Evolutionary conservation across 2,329 filamentous ascomycete genomes (phyloP), one percentile per base, ranked within the genome.

Genomic region (Aspergillus brasiliensis): DNA sequence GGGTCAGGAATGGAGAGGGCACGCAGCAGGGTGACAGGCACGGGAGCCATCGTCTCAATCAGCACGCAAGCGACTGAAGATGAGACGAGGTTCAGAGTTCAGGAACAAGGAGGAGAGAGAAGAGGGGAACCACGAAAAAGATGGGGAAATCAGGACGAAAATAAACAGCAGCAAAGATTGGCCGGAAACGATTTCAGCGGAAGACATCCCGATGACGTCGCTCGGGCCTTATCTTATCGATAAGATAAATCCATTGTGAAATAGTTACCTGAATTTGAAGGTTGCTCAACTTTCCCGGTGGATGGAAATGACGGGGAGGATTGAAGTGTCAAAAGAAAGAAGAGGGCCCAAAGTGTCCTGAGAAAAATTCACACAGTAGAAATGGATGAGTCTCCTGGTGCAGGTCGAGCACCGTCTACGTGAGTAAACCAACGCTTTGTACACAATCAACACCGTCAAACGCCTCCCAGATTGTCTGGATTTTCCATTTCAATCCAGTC

Each of bases 1-100:
- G 72, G 63, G 27, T 75, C 69, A 13, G 74, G 61, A 53, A 78
- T 71, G 19, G 72, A 74, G 34, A 80, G 72, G 27, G 76, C 75
- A 38, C 67, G 68, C 19, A 79, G 66, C 28, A 80, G 74, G 15
- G 77, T 66, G 11, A 51, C 51, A 19, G 75, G 73, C 2, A 72
- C 65, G 44, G 70, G 65, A 3, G 72, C 51, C 75, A 77, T 77
- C 53, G 10, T 60, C 27, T 23, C 25, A 27, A 49, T n/a, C 10
- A 27, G n/a, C 46, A 28, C n/a, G 11, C 25, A 27, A 13, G 25
- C 46, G 8, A 28, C 8, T 21, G 40, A 28, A 5, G 17, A 42
- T 44, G 10, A 17, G 40, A 31, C 27, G 10, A 17, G 5, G 13
- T 4, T 28, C 8, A 25, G 11, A 21, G 27, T 5, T 5, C 27